Evolutionary conservation across 441 rosid genomes (phyloP), one percentile per base, ranked within the genome.

Genomic region (Corymbia calophylla): DNA sequence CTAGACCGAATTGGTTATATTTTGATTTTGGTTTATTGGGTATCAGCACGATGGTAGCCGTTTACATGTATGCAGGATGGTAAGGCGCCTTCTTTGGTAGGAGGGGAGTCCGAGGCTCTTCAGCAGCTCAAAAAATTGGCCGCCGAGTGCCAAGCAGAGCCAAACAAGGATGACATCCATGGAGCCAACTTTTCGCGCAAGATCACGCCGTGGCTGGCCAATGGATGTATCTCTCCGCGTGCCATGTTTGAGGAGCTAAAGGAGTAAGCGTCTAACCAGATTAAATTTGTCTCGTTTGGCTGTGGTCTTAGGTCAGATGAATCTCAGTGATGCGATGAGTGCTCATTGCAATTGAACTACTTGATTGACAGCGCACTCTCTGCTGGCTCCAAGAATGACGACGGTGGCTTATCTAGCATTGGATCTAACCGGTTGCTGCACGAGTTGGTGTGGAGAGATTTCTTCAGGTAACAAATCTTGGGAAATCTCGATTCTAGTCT

Each of bases 171-270:
- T 84, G 94, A 94, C 91, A 94, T 97, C 87, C 94, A 93, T 90
- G 97, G 99, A 89, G 97, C 98, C 47, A 96, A 96, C 92, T 97
- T 96, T 89, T 94, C 98, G 56, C 93, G 96, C 95, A 96, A 97
- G 91, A 95, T 97, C 56, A 93, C 96, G 89, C 96, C 97, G 62
- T 98, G 98, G 99, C 93, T 96, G 64, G 93, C 95, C 55, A 90
- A 91, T 93, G 99, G 99, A 88, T 97, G 98, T 92, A 91, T 97
- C 91, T 97, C 99, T 91, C 98, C 98, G 86, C 97, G 99, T 54
- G 92, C 94, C 91, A 92, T 98, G 96, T 95, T 95, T 89, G 96
- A 97, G 80, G 99, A 97, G 92, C 95, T 97, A 32, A 97, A 96
- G 95, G 95, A 95, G 96, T 94, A 92, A 92, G 85, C 88, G 80